Conservation (phyloP, 441 rosid species). For the Metrosideros polymorpha region DNA sequence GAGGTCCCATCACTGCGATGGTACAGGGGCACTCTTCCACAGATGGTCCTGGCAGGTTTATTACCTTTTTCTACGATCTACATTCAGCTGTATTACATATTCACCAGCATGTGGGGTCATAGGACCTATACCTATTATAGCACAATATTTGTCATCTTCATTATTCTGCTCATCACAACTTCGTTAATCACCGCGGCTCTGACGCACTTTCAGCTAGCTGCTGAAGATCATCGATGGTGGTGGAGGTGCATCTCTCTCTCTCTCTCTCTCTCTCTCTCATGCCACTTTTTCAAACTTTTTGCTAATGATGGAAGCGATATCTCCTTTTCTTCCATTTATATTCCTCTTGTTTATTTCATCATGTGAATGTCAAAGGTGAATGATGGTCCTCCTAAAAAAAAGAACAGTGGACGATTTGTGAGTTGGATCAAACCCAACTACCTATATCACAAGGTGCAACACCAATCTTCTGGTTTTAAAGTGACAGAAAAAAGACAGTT, state of each 20-base stretch:
- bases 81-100: not conserved
- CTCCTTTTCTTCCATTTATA: not conserved
- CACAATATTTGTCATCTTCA: not conserved
- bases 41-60: not conserved
- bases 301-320: not conserved
- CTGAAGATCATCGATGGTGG: slow-evolving; percentile 3
- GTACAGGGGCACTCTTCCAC: not conserved
- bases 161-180: not conserved
- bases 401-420: not conserved
- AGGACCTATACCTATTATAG: not conserved
- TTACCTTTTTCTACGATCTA: not conserved
- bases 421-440: not conserved
- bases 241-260: not conserved
- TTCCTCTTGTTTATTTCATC: not conserved
- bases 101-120: not conserved
- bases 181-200: not conserved
- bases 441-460: not conserved
- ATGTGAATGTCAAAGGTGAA: not conserved
- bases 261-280: not conserved
- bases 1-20: not conserved
- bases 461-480: not conserved
- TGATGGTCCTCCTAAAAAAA: not conserved
- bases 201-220: slow-evolving; percentile 4
- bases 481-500: not conserved
- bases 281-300: not conserved